Evolutionary conservation across 202 grass and related monocot species (phyloP).

Genomic region (Carex sylvatica): DNA sequence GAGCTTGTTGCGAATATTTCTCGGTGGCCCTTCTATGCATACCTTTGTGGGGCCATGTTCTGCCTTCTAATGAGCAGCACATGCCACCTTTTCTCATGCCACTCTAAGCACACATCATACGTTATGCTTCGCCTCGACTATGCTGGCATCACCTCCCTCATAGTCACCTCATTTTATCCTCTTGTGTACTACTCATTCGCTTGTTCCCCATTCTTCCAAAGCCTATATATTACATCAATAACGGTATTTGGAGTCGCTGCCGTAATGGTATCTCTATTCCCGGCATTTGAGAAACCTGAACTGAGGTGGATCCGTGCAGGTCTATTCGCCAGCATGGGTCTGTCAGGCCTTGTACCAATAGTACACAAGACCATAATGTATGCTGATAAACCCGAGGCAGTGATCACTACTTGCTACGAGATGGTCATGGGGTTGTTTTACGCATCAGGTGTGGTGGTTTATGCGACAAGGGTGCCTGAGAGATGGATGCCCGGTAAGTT

Average conservation of each 20-base stretch:
- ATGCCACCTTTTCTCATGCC: conserved; percentile 81
- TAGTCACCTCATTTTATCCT: conserved; percentile 92
- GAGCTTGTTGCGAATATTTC: neutral
- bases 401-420: conserved; percentile 66
- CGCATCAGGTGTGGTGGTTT: conserved; percentile 57
- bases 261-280: conserved; percentile 51
- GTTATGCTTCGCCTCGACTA: conserved; percentile 85
- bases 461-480: conserved; percentile 64
- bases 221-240: conserved; percentile 66
- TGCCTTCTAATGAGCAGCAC: conserved; percentile 76
- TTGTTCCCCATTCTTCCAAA: conserved; percentile 48
- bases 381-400: conserved; percentile 46
- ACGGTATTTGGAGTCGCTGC: conserved; percentile 46
- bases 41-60: conserved; percentile 78
- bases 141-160: conserved; percentile 72
- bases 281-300: conserved; percentile 49
- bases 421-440: conserved; percentile 54
- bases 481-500: conserved; percentile 80
- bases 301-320: conserved; percentile 46
- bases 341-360: conserved; percentile 68
- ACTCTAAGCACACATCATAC: conserved; percentile 62
- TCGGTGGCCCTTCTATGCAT: conserved; percentile 80
- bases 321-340: conserved; percentile 62
- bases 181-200: conserved; percentile 87
- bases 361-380: conserved; percentile 68